Base-by-base conservation (phyloP, 176 grass and related monocot genomes). In the Carex myosuroides region DNA sequence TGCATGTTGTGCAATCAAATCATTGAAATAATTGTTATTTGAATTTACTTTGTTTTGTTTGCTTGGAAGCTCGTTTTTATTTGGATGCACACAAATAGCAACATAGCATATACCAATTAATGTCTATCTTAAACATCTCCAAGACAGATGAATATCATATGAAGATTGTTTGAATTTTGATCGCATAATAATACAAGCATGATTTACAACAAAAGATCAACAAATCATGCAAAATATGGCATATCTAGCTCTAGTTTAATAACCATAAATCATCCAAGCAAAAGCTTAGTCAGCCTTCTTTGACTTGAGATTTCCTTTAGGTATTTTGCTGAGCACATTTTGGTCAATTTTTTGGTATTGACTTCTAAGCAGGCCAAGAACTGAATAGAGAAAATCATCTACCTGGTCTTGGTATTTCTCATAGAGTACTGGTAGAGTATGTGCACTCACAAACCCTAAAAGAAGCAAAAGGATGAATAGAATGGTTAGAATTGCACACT, bases 361-460 rank as follows among this genome's bases (percentile, higher is more conserved):
- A 22, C 78, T 91, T 64, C 87, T 91, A 22, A 98, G 20, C 58
- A 90, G 55, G 21, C 89, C 96, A n/a, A 98, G 74, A 39, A 90
- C 79, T 60, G 76, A 88, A 81, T 83, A 81, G 1, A 95, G 50
- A 58, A 95, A 87, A 11, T 93, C 92, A 56, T 98, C 92, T 14
- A 95, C 76, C 89, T 95, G 91, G 65, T 98, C 96, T 82, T 90
- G 82, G 81, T 95, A 89, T 86, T 85, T 95, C 91, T 98, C 95
- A 54, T 98, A 98, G 8, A 98, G 62, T 50, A 93, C 88, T 2
- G 92, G 95, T 13, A 95, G 86, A 5, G 92, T 92, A 46, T 98
- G 95, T 37, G 89, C 89, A 86, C 85, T 62, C 42, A 98, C 85
- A 82, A 95, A 98, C 78, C 95, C 95, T 98, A 87, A 81, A 91